phyloP scores from a whole-genome alignment of 1,284 basidiomycete species.

The Leccinum olivaceoglutinosum region DNA sequence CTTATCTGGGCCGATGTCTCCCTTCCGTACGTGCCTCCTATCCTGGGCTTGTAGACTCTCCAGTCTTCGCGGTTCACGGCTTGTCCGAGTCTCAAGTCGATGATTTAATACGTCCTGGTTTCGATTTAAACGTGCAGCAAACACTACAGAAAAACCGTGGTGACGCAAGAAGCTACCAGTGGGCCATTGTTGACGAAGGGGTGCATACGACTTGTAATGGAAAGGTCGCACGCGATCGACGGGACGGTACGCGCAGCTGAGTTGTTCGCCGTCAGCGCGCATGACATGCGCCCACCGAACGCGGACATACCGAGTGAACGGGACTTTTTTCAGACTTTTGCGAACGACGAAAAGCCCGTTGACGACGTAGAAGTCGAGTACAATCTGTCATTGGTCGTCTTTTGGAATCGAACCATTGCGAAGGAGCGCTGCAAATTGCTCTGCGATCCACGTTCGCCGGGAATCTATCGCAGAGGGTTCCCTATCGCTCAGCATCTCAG shows the following conservation, averaged over 20 bases:
- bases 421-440: constrained; percentile 79
- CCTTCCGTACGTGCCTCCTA: too few relatives aligned
- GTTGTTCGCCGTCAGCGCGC: constrained; percentile 3
- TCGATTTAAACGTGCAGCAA: too few relatives aligned
- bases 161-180: too few relatives aligned
- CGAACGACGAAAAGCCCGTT: constrained; percentile 79
- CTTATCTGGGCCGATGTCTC: too few relatives aligned
- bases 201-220: too few relatives aligned
- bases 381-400: constrained; percentile 63
- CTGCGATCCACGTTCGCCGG: constrained; percentile 77
- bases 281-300: background rate
- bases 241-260: constrained; percentile 51
- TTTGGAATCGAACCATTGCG: constrained; percentile 82
- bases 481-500: constrained; percentile 32
- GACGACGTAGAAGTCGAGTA: constrained; percentile 80
- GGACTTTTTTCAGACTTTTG: constrained; percentile 69
- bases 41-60: too few relatives aligned
- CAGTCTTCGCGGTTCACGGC: too few relatives aligned
- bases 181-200: too few relatives aligned
- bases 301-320: constrained; percentile 47
- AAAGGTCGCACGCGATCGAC: constrained; percentile 21
- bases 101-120: too few relatives aligned
- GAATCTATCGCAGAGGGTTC: constrained; percentile 45
- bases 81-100: too few relatives aligned
- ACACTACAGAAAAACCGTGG: too few relatives aligned